Evolutionary conservation across 2,329 filamentous ascomycete genomes (phyloP), one percentile per base, ranked within the genome.

Genomic region (Neodidymelliopsis sp.): DNA sequence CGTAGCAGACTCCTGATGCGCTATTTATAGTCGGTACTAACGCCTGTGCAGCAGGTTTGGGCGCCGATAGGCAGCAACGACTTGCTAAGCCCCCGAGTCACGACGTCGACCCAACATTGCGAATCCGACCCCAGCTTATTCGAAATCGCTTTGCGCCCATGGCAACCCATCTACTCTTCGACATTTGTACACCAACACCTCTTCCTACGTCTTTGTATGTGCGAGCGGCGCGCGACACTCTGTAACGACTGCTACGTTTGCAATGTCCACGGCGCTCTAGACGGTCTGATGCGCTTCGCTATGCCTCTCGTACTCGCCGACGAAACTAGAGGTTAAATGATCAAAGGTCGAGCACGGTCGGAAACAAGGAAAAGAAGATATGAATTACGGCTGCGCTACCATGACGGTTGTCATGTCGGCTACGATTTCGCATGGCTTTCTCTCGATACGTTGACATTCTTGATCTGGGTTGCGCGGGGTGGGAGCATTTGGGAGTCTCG

Each of bases 21-120:
- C n/a, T n/a, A n/a, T n/a, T n/a, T n/a, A 87, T 61, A 70, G 65
- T 56, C 57, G 56, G 62, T 67, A 57, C 67, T 50, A 71, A 67
- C 64, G 82, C 76, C 76, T 79, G 81, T 84, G 79, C 84, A 89
- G 81, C 89, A 96, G 91, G 88, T 96, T 96, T 87, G 90, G 91
- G 81, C 89, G 91, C 80, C 90, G 91, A 89, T 96, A 91, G 62
- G 63, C 66, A 62, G 63, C 59, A 47, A 53, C 49, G 55, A 46
- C 59, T 67, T 61, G 62, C 62, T 56, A 66, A 65, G 62, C 67
- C 58, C 64, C 55, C 62, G 63, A 69, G 56, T 60, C 46, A 56
- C 60, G 57, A 65, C 55, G 49, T 53, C 62, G 60, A 70, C 62
- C 56, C 56, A 63, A 40, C 56, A 57, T 60, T 62, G 60, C 65